Base-by-base conservation (phyloP, 108 stramenopile genomes). In the Pseudonitzschia multiseries region DNA sequence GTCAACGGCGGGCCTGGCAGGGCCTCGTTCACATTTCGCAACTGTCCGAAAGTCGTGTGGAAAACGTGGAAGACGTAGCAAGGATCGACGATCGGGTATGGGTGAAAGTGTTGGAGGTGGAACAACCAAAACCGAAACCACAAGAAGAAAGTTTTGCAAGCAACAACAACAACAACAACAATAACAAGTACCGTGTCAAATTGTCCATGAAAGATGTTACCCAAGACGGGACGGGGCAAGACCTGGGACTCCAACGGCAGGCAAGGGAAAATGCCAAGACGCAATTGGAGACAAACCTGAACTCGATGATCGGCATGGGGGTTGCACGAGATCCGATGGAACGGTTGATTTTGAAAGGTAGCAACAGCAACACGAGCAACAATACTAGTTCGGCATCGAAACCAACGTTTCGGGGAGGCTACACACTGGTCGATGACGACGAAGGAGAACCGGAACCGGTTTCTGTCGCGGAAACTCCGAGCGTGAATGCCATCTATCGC, bases 11-110 rank as follows among this genome's bases (percentile, higher is more conserved):
- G 26, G 43, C 66, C 24, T 62, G 50, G 8, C 77, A 63, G 21
- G 89, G 89, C n/a, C 74, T 90, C 12, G 77, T 90, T 27, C 89
- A 90, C 70, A 84, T 87, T 61, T 87, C 86, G 26, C 86, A 87
- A 57, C 65, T 89, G 50, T 66, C 81, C 41, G 66, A 71, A 72
- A 54, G 36, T 22, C 9, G 57, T 73, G 81, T 83, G 42, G 87
- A 84, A 67, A 59, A 62, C 0, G 81, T 84, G 3, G 83, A 84
- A 36, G 83, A 81, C 61, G 83, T 74, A 4, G 62, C 79, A 18
- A 65, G 51, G 12, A 6, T 79, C 36, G 57, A 79, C 41, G 82
- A 83, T 51, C 10, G 17, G 13, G 77, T 83, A 6, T 83, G 82
- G 82, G 76, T 83, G 48, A 83, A 83, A 54, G 73, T 81, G 18